A percentile compares a stretch with the other conserved stretches of the same genome.
Evolutionary conservation across 768 basidiomycete genomes (phyloP).

Genomic region (Tricholoma sp.): DNA sequence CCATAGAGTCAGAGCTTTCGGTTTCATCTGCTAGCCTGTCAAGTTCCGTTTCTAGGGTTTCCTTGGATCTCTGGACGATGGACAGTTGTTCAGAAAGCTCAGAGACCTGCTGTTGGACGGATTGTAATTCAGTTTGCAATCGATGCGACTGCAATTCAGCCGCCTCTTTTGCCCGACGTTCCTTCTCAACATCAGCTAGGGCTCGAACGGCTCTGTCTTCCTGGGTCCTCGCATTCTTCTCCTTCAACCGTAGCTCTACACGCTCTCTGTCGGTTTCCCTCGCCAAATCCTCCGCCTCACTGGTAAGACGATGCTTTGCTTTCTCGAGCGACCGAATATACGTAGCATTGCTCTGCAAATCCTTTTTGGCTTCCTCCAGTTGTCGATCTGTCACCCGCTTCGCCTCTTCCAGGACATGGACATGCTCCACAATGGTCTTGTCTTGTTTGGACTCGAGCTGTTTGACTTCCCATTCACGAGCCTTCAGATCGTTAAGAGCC

Average conservation of each 20-base stretch:
- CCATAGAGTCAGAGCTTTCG: slow-evolving; percentile 47
- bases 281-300: slow-evolving; percentile 79
- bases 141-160: slow-evolving; percentile 60
- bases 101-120: slow-evolving; percentile 47
- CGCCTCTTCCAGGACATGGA: slow-evolving; percentile 93
- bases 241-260: slow-evolving; percentile 58
- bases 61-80: slow-evolving; percentile 55
- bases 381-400: slow-evolving; percentile 93
- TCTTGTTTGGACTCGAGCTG: slow-evolving; percentile 85
- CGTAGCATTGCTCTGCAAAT: slow-evolving; percentile 65
- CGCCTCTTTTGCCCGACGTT: slow-evolving; percentile 58
- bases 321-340: slow-evolving; percentile 88
- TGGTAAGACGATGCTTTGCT: slow-evolving; percentile 63
- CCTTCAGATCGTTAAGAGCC: slow-evolving; percentile 72
- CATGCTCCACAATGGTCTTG: slow-evolving; percentile 98
- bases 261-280: slow-evolving; percentile 72
- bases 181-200: slow-evolving; percentile 57
- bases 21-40: slow-evolving; percentile 60
- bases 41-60: slow-evolving; percentile 62
- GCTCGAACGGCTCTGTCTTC: slow-evolving; percentile 58
- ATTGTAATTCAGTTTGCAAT: slow-evolving; percentile 57
- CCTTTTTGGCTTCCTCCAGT: slow-evolving; percentile 73
- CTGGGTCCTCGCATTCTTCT: slow-evolving; percentile 58
- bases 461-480: slow-evolving; percentile 80
- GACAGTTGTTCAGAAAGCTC: slow-evolving; percentile 52